These are phyloP conservation scores for Heterobasidion irregulare DNA, from an alignment of 1,284 basidiomycete species.

Conservation along the genomic window DNA sequence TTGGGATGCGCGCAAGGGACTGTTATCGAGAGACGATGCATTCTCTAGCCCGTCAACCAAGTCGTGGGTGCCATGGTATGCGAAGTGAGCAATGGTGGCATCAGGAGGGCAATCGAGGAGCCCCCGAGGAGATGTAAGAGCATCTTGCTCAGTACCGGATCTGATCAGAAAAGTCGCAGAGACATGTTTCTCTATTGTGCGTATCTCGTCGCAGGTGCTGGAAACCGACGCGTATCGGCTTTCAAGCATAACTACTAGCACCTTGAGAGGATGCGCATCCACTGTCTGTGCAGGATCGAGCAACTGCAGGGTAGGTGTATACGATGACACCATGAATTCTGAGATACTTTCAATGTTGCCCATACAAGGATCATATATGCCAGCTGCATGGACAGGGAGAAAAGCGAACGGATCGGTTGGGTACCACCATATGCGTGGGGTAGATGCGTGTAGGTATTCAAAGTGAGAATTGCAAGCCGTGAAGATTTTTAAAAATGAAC, in stretches of 20 bases:
- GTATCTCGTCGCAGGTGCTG: not conserved
- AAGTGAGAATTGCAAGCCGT: too few species aligned
- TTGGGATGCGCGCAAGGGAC: not conserved
- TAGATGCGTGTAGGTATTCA: not conserved
- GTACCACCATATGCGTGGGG: not conserved
- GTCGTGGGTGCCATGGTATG: not conserved
- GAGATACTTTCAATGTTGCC: not conserved
- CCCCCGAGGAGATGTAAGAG: not conserved
- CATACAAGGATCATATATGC: slow-evolving; percentile 7
- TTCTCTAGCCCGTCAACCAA: not conserved
- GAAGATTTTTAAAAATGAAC: too few species aligned
- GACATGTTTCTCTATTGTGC: not conserved
- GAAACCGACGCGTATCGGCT: not conserved
- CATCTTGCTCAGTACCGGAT: not conserved
- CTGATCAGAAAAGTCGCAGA: not conserved
- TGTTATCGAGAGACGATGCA: not conserved
- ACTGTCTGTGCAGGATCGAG: not conserved
- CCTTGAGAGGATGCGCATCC: not conserved
- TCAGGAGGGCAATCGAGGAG: not conserved
- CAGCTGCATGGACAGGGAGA: slow-evolving; percentile 2
- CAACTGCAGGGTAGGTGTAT: slow-evolving; percentile 13
- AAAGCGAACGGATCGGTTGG: not conserved
- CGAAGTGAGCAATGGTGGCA: not conserved
- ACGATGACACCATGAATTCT: slow-evolving; percentile 16
- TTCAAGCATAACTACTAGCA: slow-evolving; percentile 2